Conservation (phyloP, 148 eudicot species). For the Gaultheria prostrata region DNA sequence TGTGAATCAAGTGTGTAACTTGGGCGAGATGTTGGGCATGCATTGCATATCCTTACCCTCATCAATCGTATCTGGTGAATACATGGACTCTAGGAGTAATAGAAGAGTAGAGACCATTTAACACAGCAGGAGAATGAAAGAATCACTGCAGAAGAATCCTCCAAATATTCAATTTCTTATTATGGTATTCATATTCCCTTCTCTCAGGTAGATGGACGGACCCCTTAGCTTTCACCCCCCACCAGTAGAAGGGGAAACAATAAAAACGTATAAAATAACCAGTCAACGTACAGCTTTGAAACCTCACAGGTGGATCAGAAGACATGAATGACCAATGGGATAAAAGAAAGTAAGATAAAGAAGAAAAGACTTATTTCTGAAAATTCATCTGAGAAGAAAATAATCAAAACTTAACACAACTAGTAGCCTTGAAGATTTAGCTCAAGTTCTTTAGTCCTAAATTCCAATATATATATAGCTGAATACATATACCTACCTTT, state of each 20-base stretch:
- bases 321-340: constrained; percentile 1
- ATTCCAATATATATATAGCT: background rate
- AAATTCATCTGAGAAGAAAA: background rate
- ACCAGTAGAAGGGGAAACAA: background rate
- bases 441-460: background rate
- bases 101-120: background rate
- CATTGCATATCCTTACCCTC: background rate
- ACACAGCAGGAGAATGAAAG: background rate
- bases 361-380: background rate
- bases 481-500: background rate
- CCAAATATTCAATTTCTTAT: background rate
- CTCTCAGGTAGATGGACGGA: background rate
- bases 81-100: background rate
- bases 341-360: background rate
- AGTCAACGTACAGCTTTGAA: background rate
- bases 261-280: background rate
- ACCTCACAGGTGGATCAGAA: background rate
- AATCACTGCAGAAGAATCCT: background rate
- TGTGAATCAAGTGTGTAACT: background rate
- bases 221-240: background rate
- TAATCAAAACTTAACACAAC: background rate
- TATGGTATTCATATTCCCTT: background rate
- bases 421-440: background rate
- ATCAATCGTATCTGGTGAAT: background rate
- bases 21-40: background rate